Evolutionary conservation across 2,329 filamentous ascomycete species (phyloP).

Genomic region (Colletotrichum cuscutae): DNA sequence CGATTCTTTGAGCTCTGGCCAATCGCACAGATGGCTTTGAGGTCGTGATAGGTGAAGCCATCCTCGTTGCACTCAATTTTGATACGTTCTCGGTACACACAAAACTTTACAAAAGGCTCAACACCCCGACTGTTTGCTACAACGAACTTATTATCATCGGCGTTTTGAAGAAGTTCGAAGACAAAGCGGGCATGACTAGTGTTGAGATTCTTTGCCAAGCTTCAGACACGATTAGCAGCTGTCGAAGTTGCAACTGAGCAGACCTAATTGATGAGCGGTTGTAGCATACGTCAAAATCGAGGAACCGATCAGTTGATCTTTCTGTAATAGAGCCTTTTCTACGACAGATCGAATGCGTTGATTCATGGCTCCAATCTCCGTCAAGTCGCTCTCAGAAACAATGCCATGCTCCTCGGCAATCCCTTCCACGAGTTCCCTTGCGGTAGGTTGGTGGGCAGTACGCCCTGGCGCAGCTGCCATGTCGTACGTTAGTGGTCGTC

Average conservation of each 20-base stretch:
- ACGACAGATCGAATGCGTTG: neutral
- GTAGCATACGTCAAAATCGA: neutral
- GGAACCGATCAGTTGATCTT: neutral
- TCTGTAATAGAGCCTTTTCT: neutral
- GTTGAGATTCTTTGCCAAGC: conserved; percentile 55
- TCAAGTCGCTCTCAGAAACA: neutral
- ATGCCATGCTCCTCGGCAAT: neutral
- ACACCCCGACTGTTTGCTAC: conserved; percentile 38
- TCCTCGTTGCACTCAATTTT: conserved; percentile 62
- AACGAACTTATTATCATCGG: conserved; percentile 60
- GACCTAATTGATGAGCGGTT: neutral
- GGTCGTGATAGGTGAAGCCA: conserved; percentile 53
- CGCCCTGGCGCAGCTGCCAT: neutral
- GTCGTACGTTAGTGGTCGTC: neutral
- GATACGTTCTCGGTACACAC: conserved; percentile 49
- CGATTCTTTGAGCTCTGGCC: conserved; percentile 56
- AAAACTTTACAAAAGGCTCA: conserved; percentile 46
- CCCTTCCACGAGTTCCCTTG: neutral
- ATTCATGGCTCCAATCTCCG: neutral
- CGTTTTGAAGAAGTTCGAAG: conserved; percentile 65
- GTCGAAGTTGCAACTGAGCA: neutral
- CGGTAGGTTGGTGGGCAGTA: neutral
- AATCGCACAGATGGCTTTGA: conserved; percentile 57
- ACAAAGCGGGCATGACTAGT: conserved; percentile 57
- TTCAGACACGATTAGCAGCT: conserved; percentile 32